These are phyloP conservation scores for Brassica balearica DNA, from an alignment of 441 rosid genomes.

Conservation along the genomic window DNA sequence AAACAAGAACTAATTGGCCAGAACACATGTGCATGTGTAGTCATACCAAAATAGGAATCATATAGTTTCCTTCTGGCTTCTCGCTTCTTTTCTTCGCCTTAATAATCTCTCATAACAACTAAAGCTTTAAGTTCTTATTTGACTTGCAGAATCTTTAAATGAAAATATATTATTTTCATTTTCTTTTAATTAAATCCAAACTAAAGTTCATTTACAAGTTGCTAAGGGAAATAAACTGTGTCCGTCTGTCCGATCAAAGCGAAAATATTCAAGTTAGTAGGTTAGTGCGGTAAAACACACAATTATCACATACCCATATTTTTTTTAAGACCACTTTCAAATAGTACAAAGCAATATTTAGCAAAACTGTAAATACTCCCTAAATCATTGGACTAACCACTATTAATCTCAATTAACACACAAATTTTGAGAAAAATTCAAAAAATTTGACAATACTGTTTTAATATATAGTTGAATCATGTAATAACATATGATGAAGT, in stretches of 20 bases:
- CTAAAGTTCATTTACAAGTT: slow-evolving; percentile 12
- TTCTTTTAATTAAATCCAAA: background rate
- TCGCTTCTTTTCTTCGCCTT: slow-evolving; percentile 37
- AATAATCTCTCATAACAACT: slow-evolving; percentile 37
- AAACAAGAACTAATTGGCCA: slow-evolving; percentile 39
- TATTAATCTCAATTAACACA: too few species aligned
- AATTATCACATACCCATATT: background rate
- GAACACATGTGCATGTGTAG: slow-evolving; percentile 43
- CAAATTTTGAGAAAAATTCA: too few species aligned
- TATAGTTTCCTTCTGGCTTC: slow-evolving; percentile 38
- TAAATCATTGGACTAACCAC: too few species aligned
- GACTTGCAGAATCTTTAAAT: background rate
- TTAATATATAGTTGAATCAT: too few species aligned
- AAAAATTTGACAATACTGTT: too few species aligned
- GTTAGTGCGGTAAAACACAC: background rate
- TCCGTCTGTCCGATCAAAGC: slow-evolving; percentile 8
- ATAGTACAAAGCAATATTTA: background rate
- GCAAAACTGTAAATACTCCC: too few species aligned
- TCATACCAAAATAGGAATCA: slow-evolving; percentile 42
- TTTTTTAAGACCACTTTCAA: background rate
- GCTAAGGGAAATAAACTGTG: background rate
- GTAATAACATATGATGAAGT: too few species aligned
- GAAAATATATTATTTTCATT: background rate
- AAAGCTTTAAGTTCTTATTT: slow-evolving; percentile 27
- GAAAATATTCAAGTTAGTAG: background rate